Evolutionary conservation across 2,329 filamentous ascomycete genomes (phyloP).

Genomic region (Stagonosporopsis cucurbitacearum): DNA sequence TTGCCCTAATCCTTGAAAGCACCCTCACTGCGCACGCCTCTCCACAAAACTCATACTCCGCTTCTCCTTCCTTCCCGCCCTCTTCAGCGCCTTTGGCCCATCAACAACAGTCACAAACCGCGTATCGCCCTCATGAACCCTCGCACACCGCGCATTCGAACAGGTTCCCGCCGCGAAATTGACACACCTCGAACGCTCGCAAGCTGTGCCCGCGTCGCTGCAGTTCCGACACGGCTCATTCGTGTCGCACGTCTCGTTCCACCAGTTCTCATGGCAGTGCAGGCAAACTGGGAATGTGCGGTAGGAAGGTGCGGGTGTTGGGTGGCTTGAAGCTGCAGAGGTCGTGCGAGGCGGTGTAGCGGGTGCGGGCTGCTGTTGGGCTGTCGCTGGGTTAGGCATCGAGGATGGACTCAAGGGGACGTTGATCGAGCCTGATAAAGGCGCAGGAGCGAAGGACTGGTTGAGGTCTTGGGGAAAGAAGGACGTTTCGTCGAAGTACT

Average conservation of each 20-base stretch:
- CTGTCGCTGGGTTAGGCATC: neutral
- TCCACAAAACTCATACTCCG: neutral
- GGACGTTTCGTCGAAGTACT: neutral
- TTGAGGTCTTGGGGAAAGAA: no score
- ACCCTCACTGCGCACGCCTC: neutral
- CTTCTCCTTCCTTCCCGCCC: slow-evolving; percentile 1
- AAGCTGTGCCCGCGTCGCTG: neutral
- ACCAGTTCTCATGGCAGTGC: slow-evolving; percentile 15
- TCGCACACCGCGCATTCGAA: neutral
- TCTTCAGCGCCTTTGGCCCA: slow-evolving; percentile 11
- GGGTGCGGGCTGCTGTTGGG: neutral
- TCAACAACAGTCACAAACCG: neutral
- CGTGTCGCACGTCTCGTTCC: slow-evolving; percentile 10
- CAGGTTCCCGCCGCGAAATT: neutral
- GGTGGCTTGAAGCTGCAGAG: neutral
- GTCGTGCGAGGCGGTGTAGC: neutral
- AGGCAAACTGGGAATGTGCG: neutral
- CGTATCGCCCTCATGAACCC: neutral
- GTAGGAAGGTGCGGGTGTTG: neutral
- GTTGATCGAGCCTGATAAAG: no score
- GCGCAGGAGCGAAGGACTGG: no score
- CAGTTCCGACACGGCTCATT: slow-evolving; percentile 17
- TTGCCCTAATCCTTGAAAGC: neutral
- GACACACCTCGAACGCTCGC: slow-evolving; percentile 6
- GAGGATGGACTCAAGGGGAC: neutral